Evolutionary conservation across 2,329 filamentous ascomycete species (phyloP), one percentile per base, ranked within the genome.

Genomic region (Delphinella strobiligena): DNA sequence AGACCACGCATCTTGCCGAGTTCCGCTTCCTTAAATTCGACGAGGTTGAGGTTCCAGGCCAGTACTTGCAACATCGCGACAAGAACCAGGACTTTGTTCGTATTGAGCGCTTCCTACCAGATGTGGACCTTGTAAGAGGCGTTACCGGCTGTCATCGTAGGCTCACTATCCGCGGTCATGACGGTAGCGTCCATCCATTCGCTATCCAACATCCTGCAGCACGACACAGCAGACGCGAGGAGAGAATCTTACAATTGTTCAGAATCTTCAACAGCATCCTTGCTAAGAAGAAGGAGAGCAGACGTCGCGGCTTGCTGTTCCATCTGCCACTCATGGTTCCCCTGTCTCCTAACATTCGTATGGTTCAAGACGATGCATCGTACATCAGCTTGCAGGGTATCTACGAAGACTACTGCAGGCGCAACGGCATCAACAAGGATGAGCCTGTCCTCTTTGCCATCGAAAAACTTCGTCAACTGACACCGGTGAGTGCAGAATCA

Each of bases 81-180:
- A 98, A 96, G 74, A 98, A 98, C 60, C 87, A 93, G 52, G 91
- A 98, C 59, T 98, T 99, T 57, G 81, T 98, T 49, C 82, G 88
- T 34, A 96, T 98, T 49, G 93, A 98, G 59, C 82, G 89, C 17
- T 98, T 98, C 74, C 64, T 98, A 51, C 88, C 93, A 8, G 84
- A 91, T 48, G 87, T 99, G 15, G 89, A 98, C 51, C 72, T 96
- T 38, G 84, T 98, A 31, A 80, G 91, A 40, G 85, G 82, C 8
- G 86, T 93, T 51, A 87, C 87, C 40, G 81, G 88, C 19, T 96
- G 89, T 37, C 89, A 96, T 61, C 78, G 91, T 22, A 77, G 93
- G 34, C 72, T 99, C 51, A 94, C 87, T 66, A 96, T 99, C 58
- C 83, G 93, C 48, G 93, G 91, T 12, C 89, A 96, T 56, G 93